These are phyloP conservation scores for Aethionema arabicum DNA, from an alignment of 345 rosid genomes.

Conservation along the genomic window DNA sequence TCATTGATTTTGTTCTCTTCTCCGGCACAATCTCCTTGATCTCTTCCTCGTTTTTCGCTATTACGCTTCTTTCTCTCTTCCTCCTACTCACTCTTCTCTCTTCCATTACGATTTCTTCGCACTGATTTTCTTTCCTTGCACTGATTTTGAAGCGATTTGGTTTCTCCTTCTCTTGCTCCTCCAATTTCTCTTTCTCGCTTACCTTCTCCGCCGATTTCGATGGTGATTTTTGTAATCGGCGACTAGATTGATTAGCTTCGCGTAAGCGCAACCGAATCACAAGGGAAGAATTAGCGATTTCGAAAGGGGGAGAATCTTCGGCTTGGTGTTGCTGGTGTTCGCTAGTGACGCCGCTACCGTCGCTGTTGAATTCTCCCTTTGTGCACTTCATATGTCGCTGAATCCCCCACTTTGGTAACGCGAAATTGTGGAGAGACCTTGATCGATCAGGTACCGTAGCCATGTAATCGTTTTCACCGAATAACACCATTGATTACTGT, in stretches of 20 bases:
- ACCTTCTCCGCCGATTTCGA: slow-evolving; percentile 6
- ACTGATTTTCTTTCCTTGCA: slow-evolving; percentile 3
- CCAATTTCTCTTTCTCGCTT: slow-evolving; percentile 42
- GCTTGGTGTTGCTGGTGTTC: slow-evolving; percentile 24
- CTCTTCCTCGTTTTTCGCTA: slow-evolving; percentile 24
- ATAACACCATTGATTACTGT: slow-evolving; percentile 41
- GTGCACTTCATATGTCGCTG: slow-evolving; percentile 47
- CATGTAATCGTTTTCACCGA: slow-evolving; percentile 34
- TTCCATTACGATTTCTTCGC: slow-evolving; percentile 31
- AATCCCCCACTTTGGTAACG: slow-evolving; percentile 50
- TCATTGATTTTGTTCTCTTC: too few relatives aligned
- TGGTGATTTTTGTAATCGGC: not conserved
- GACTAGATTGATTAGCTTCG: slow-evolving; percentile 9
- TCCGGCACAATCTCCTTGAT: too few relatives aligned
- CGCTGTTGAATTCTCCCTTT: slow-evolving; percentile 36
- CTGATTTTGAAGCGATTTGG: not conserved
- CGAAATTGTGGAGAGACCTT: slow-evolving; percentile 46
- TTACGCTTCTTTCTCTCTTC: slow-evolving; percentile 41
- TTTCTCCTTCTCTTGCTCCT: slow-evolving; percentile 15
- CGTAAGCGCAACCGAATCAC: slow-evolving; percentile 9
- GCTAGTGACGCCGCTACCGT: slow-evolving; percentile 1
- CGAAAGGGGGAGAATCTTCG: slow-evolving; percentile 40
- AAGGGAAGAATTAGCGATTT: slow-evolving; percentile 20
- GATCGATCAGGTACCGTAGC: slow-evolving; percentile 52
- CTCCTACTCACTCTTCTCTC: slow-evolving; percentile 32